Evolutionary conservation across 192 early-diverging fungal species (phyloP).

Genomic region (Umbelopsis ramanniana): DNA sequence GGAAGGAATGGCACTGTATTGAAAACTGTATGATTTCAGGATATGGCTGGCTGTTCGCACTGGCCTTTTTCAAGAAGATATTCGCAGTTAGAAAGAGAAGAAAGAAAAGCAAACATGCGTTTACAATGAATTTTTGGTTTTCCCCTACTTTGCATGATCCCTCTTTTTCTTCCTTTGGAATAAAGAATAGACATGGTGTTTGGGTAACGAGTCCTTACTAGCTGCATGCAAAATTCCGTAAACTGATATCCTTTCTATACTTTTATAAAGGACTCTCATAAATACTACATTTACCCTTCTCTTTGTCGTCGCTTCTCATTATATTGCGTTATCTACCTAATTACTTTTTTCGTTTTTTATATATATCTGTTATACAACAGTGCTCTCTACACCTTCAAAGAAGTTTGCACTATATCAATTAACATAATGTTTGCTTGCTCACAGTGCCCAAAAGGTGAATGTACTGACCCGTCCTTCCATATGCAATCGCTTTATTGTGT

Average conservation of each 20-base stretch:
- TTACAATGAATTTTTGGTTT: constrained; percentile 10
- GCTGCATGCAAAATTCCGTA: constrained; percentile 11
- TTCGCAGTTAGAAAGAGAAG: background rate
- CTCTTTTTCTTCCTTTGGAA: constrained; percentile 21
- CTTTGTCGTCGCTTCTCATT: background rate
- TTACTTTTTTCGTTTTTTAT: background rate
- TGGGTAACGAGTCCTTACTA: constrained; percentile 17
- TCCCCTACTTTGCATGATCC: constrained; percentile 24
- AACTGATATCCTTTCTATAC: constrained; percentile 8
- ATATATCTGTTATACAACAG: background rate
- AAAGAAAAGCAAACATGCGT: background rate
- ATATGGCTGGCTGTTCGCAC: background rate
- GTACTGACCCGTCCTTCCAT: background rate
- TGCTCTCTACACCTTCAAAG: background rate
- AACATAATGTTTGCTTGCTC: constrained; percentile 33
- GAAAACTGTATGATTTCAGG: background rate
- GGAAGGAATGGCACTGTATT: background rate
- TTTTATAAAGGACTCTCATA: constrained; percentile 3
- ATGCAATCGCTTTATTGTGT: background rate
- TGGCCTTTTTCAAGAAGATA: background rate
- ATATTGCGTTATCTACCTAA: background rate
- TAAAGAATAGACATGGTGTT: constrained; percentile 14
- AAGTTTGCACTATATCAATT: background rate
- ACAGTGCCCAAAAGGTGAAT: constrained; percentile 43
- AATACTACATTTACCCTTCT: background rate